Percentiles rank a stretch among this genome's conserved stretches.
phyloP scores from a whole-genome alignment of 306 rosid species.

The Medicago ruthenica region DNA sequence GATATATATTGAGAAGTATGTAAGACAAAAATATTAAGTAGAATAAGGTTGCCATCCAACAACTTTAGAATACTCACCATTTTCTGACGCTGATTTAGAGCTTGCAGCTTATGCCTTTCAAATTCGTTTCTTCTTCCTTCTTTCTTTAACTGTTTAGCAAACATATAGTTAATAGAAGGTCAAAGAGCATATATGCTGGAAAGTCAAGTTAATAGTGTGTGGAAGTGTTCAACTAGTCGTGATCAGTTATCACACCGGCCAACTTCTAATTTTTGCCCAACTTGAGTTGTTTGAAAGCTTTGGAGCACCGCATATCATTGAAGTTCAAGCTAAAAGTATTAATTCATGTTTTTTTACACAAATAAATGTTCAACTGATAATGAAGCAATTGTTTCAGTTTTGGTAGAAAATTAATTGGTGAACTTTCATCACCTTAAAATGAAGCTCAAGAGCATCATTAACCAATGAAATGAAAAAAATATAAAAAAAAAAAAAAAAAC shows the following conservation, averaged over 20 bases:
- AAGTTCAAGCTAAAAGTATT: not conserved
- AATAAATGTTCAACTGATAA: constrained; percentile 9
- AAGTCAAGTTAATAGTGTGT: constrained; percentile 22
- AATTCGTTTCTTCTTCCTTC: constrained; percentile 98
- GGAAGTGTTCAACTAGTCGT: constrained; percentile 23
- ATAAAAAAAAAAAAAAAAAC: constrained; percentile 4
- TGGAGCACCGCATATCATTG: not conserved
- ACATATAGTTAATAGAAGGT: constrained; percentile 39
- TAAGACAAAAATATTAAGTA: constrained; percentile 23
- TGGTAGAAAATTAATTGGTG: not conserved
- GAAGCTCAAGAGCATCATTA: constrained; percentile 16
- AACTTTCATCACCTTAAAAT: constrained; percentile 27
- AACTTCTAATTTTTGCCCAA: constrained; percentile 6
- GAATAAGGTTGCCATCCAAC: constrained; percentile 31
- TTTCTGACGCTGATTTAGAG: constrained; percentile 96
- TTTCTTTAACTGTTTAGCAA: constrained; percentile 71
- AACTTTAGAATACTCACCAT: constrained; percentile 63
- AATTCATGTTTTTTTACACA: not conserved
- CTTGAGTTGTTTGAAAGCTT: constrained; percentile 28
- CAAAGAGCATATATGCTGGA: constrained; percentile 28
- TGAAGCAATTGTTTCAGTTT: constrained; percentile 21
- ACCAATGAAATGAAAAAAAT: not conserved
- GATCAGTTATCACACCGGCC: not conserved
- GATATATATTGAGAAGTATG: constrained; percentile 4
- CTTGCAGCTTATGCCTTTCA: constrained; percentile 98